Base-by-base conservation (phyloP, 2,329 filamentous ascomycete genomes). In the Elsinoe australis region DNA sequence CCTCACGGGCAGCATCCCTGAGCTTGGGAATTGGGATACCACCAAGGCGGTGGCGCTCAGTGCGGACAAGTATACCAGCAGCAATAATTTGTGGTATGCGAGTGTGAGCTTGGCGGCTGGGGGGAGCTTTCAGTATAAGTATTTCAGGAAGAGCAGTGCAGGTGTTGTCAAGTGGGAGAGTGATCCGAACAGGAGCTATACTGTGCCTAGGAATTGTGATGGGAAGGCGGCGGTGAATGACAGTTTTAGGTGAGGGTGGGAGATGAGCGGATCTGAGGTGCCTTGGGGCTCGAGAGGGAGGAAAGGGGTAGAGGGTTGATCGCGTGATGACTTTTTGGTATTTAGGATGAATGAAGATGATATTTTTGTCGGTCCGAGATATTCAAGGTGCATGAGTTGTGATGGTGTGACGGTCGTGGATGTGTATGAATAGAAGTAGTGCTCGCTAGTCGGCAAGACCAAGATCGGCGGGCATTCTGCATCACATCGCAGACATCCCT, bases 131-230 rank as follows among this genome's bases (percentile, higher is more conserved):
- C 57, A 77, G 66, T 86, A 85, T 61, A 53, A 87, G 67, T 87
- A 78, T 59, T 74, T 87, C 56, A 74, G 76, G 42, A 72, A 82
- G 33, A 69, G 70, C 50, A 58, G 63, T 1, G 72, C 75, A 55
- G 76, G 79, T 0, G 67, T 65, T 0, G 64, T 83, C 6, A 70
- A 64, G 2, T 87, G 83, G 82, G 83, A 87, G 67, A 69, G 66
- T 41, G 82, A 82, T 54, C 65, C 68, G 3, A 70, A 72, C 52
- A 61, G 67, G 21, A 56, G 49, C 19, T 71, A 65, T 51, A 67
- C 62, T 0, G 67, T 73, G 14, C 63, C 66, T 1, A 58, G 53
- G 26, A 62, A 58, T 21, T 69, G 69, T 53, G 57, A 61, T 5
- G 59, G 57, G 4, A 59, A 58, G 4, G 60, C 60, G 8, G 65